Base-by-base conservation (phyloP, 805 yeast genomes). In the Candida sphagnicola region DNA sequence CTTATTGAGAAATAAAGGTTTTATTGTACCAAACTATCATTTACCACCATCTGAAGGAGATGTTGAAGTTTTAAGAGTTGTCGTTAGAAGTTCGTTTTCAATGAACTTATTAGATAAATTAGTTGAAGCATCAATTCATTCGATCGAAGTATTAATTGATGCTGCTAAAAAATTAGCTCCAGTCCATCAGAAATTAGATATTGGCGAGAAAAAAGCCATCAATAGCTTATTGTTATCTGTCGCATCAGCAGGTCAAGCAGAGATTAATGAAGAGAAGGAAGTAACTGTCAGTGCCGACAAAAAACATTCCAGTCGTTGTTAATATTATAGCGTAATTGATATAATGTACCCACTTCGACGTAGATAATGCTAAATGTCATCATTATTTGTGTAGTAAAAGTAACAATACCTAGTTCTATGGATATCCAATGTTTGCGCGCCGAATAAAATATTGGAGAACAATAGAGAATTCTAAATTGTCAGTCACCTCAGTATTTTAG, bases 1-100 rank as follows among this genome's bases (percentile, higher is more conserved):
- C 11, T 56, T 88, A 58, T 67, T 89, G 51, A 77, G 96, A 58
- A 77, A 74, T 57, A 78, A 80, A 51, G 95, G 95, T 11, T 89
- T 85, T 78, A 90, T 90, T 57, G 72, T 89, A 46, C 95, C 96
- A 48, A 88, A 89, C 69, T 89, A 89, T 62, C 86, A 84, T 44
- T 72, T 89, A 49, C 95, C 96, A 19, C 79, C 81, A 32, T 73
- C 70, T 39, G 68, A 74, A 40, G 58, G 59, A 33, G 64, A 64
- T 10, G 68, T 61, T 43, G 95, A 90, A 62, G 84, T 88, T 42
- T 70, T 89, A 46, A 77, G 97, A 54, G 86, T 90, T 18, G 96
- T 89, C 11, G 88, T 86, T 38, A 76, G 95, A 52, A 75, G 74
- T 48, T 79, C 82, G 39, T 65, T 89, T 57, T 72, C 84, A 34